These are phyloP conservation scores for Wallacemonas sp. DNA, from an alignment of 208 protist genomes.

Conservation along the genomic window DNA sequence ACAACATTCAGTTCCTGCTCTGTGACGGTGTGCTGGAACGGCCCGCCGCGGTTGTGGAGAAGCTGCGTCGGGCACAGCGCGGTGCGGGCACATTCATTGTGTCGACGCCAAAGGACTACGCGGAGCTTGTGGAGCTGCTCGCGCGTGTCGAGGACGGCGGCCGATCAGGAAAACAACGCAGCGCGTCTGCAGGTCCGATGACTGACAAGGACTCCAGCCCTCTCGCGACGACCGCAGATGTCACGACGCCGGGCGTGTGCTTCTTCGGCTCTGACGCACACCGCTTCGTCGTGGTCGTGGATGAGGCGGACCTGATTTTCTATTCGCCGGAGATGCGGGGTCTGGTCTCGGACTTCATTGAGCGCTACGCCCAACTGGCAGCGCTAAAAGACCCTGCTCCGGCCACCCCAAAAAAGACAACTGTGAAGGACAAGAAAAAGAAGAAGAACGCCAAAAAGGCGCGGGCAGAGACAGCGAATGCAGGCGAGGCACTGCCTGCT, in stretches of 20 bases:
- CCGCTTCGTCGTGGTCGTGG: conserved; percentile 78
- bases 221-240: not conserved
- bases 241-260: conserved; percentile 1
- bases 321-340: conserved; percentile 65
- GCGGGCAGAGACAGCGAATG: not conserved
- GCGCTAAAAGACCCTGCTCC: too few species aligned
- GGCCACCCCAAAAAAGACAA: not conserved
- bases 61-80: conserved; percentile 45
- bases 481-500: too few species aligned
- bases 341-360: conserved; percentile 45
- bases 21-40: conserved; percentile 76
- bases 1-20: conserved; percentile 73
- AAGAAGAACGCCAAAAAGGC: conserved; percentile 8
- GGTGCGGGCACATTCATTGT: conserved; percentile 78
- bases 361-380: not conserved
- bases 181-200: not conserved
- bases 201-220: too few species aligned
- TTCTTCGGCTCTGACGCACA: conserved; percentile 20
- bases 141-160: too few species aligned
- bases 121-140: conserved; percentile 57
- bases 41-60: conserved; percentile 33
- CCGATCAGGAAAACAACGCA: too few species aligned
- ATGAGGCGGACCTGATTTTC: conserved; percentile 89
- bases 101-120: conserved; percentile 77
- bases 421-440: not conserved